These are phyloP conservation scores for Ophiosphaerella korrae DNA, from an alignment of 2,329 filamentous ascomycete species.

Conservation along the genomic window DNA sequence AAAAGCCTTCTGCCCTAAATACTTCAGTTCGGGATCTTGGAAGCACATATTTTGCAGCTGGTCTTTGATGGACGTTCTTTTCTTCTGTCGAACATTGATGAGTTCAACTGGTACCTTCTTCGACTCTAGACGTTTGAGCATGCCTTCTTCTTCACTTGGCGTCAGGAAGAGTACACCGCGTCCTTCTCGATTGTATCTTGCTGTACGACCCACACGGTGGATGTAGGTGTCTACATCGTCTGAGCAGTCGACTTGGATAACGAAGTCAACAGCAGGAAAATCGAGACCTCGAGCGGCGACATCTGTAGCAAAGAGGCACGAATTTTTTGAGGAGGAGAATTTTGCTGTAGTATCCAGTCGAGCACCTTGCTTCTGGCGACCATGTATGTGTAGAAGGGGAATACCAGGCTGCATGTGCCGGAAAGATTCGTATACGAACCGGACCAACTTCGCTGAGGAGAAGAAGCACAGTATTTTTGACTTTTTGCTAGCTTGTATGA, in stretches of 20 bases:
- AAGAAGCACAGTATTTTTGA: constrained; percentile 95
- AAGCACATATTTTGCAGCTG: constrained; percentile 95
- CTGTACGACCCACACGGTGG: constrained; percentile 91
- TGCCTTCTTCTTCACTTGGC: constrained; percentile 89
- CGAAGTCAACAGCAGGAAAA: constrained; percentile 97
- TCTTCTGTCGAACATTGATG: constrained; percentile 86
- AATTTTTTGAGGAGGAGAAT: constrained; percentile 79
- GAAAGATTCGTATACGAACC: constrained; percentile 93
- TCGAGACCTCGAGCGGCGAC: constrained; percentile 93
- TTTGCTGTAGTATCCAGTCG: constrained; percentile 84
- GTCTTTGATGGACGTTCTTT: constrained; percentile 82
- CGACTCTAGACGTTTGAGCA: constrained; percentile 80
- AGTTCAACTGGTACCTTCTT: constrained; percentile 89
- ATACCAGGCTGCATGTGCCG: constrained; percentile 93
- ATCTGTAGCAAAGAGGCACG: constrained; percentile 93
- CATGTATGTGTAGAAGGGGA: constrained; percentile 88
- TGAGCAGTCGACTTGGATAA: constrained; percentile 96
- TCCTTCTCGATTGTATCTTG: constrained; percentile 87
- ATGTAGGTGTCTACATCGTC: constrained; percentile 98
- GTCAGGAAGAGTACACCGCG: constrained; percentile 89
- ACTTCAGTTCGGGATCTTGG: constrained; percentile 91
- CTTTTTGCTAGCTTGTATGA: constrained; percentile 88
- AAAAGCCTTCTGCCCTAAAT: constrained; percentile 94
- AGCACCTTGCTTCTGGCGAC: constrained; percentile 88
- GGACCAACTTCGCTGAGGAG: constrained; percentile 93